These are phyloP conservation scores for Nicotiana undulata DNA, from an alignment of 257 asterid genomes.

Conservation along the genomic window DNA sequence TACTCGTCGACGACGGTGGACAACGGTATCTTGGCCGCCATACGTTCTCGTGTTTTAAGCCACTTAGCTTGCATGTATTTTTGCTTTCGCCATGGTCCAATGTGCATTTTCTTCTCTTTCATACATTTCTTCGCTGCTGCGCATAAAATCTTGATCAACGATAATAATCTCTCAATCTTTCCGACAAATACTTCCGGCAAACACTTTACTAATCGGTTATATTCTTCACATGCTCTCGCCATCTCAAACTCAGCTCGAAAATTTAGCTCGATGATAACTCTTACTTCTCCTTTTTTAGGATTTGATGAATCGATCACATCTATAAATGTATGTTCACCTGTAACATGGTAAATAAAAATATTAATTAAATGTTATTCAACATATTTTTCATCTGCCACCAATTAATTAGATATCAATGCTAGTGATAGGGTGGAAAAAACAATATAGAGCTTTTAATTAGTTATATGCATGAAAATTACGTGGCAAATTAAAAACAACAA, in stretches of 20 bases:
- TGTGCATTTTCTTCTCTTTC: conserved; percentile 84
- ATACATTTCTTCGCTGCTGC: conserved; percentile 72
- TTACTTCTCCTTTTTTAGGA: conserved; percentile 44
- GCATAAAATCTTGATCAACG: conserved; percentile 56
- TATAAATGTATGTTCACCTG: conserved; percentile 84
- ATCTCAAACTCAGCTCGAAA: conserved; percentile 73
- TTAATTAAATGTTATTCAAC: not conserved
- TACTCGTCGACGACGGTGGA: conserved; percentile 17
- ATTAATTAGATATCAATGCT: too few relatives aligned
- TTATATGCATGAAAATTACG: too few relatives aligned
- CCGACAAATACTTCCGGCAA: conserved; percentile 73
- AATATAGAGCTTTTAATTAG: too few relatives aligned
- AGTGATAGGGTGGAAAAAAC: too few relatives aligned
- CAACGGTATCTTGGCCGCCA: conserved; percentile 19
- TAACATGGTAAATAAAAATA: not conserved
- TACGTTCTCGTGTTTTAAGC: conserved; percentile 44
- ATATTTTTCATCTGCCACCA: too few relatives aligned
- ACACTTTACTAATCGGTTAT: conserved; percentile 39
- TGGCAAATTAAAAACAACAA: too few relatives aligned
- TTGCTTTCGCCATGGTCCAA: conserved; percentile 93
- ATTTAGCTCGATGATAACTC: conserved; percentile 63
- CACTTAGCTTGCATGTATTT: conserved; percentile 95
- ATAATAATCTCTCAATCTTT: conserved; percentile 57
- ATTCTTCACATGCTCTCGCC: conserved; percentile 77
- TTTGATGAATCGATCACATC: conserved; percentile 68